These are phyloP conservation scores for Cavenderia fasciculata DNA, from an alignment of 78 protist species.

Conservation along the genomic window DNA sequence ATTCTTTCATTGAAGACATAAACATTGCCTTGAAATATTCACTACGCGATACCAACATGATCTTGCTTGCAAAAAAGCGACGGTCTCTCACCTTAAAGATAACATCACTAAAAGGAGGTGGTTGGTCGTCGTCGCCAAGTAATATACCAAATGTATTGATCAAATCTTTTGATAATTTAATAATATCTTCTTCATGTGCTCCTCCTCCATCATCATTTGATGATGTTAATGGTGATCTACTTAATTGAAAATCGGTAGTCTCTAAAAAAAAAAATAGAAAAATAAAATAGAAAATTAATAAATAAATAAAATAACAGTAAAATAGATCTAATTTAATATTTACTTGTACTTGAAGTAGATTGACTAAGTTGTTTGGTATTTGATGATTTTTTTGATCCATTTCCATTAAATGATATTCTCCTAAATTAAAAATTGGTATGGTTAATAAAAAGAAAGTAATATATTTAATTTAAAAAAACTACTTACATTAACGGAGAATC, in stretches of 20 bases:
- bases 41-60: constrained; percentile 62
- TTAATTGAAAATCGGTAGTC: neutral
- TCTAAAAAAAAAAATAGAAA: neutral
- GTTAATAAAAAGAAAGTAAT: neutral
- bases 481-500: neutral
- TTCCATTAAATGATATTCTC: constrained; percentile 3
- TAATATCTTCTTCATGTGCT: constrained; percentile 59
- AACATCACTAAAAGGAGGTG: constrained; percentile 73
- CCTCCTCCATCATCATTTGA: constrained; percentile 44
- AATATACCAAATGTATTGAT: constrained; percentile 69
- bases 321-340: neutral
- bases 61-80: constrained; percentile 70
- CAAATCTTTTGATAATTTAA: constrained; percentile 65
- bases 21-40: constrained; percentile 76
- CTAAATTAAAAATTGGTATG: neutral
- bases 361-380: no score
- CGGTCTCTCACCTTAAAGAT: constrained; percentile 52
- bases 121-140: constrained; percentile 46
- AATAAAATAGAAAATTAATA: neutral
- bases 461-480: neutral
- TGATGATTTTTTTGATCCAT: neutral
- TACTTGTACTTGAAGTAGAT: neutral
- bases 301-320: neutral
- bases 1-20: constrained; percentile 56
- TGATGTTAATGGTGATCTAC: constrained; percentile 63